Evolutionary conservation across 495 filamentous ascomycete species (phyloP).

Genomic region (Penicillium dipodomyicola): DNA sequence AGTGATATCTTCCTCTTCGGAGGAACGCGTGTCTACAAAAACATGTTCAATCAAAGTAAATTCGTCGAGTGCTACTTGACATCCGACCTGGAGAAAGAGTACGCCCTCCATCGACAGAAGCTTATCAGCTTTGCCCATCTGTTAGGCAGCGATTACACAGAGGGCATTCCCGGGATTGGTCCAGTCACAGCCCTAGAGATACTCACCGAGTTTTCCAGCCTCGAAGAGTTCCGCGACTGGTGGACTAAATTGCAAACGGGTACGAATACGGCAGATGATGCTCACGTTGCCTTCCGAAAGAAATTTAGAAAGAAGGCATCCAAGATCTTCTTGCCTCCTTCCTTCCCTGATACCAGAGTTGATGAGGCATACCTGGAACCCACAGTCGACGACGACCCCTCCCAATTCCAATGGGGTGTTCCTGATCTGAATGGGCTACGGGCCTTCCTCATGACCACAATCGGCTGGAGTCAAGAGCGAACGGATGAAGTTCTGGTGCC

Average conservation of each 20-base stretch:
- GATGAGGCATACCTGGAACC: slow-evolving; percentile 80
- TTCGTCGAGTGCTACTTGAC: slow-evolving; percentile 94
- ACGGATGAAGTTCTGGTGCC: slow-evolving; percentile 95
- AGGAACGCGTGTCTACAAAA: slow-evolving; percentile 94
- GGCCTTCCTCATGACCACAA: slow-evolving; percentile 85
- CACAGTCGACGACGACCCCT: slow-evolving; percentile 74
- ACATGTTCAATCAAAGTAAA: slow-evolving; percentile 98
- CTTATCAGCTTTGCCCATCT: slow-evolving; percentile 87
- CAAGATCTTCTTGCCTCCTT: slow-evolving; percentile 78
- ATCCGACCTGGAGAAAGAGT: slow-evolving; percentile 84
- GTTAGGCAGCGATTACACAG: slow-evolving; percentile 89
- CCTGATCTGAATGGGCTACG: slow-evolving; percentile 85
- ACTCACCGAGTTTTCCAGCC: slow-evolving; percentile 74
- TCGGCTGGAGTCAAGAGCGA: slow-evolving; percentile 86
- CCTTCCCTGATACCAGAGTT: slow-evolving; percentile 73
- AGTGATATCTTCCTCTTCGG: slow-evolving; percentile 97
- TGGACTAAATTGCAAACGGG: slow-evolving; percentile 73
- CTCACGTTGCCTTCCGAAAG: slow-evolving; percentile 64
- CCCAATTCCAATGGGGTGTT: slow-evolving; percentile 89
- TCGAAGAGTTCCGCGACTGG: slow-evolving; percentile 79
- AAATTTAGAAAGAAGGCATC: slow-evolving; percentile 79
- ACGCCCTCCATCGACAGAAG: slow-evolving; percentile 75
- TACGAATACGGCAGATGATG: slow-evolving; percentile 32
- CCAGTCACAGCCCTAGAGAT: slow-evolving; percentile 93
- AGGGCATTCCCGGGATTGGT: slow-evolving; percentile 84